Base-by-base conservation (phyloP, 1,284 basidiomycete species). In the Sporisorium exsertum region DNA sequence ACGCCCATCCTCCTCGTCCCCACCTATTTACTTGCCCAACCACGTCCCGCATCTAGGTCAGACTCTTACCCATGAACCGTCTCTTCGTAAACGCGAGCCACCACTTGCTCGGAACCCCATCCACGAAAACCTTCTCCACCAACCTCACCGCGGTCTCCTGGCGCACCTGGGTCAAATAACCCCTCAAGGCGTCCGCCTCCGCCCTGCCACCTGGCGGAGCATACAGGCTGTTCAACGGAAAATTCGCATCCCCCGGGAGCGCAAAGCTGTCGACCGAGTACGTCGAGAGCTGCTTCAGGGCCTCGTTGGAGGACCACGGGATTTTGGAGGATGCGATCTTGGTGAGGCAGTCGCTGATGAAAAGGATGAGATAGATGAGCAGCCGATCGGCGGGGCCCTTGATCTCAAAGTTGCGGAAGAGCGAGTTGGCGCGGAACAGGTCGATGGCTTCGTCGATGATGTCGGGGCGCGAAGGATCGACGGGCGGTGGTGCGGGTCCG, bases 331-430 rank as follows among this genome's bases (percentile, higher is more conserved):
- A 46, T 4, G 86, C 72, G 58, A 86, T 76, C 77, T 82, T 67
- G 53, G 93, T 90, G 58, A 99, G 91, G 85, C 97, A 99, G 88
- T 99, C 97, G 50, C 95, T 97, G 84, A 97, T 92, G 88, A 93
- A 99, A 84, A 99, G 92, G 86, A 98, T 98, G 80, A 99, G 91
- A 86, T 99, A 92, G 88, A 99, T 99, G 83, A 99, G 90, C n/a
- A 81, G 91, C 60, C 97, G 91, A 88, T 99, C 97, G 52, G 95
- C 96, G 58, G 94, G 92, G 27, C 97, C 84, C 87, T 98, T 97
- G 90, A 99, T 99, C 88, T 99, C 97, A 85, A 99, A 99, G 88
- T 99, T 99, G 84, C 97, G 92, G 88, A 99, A 99, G 72, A 99
- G 92, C 51, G 95, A 97, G 88, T 99, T 99, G 84, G 97, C 95